These are phyloP conservation scores for Pisolithus microcarpus DNA, from an alignment of 768 basidiomycete genomes.

Conservation along the genomic window DNA sequence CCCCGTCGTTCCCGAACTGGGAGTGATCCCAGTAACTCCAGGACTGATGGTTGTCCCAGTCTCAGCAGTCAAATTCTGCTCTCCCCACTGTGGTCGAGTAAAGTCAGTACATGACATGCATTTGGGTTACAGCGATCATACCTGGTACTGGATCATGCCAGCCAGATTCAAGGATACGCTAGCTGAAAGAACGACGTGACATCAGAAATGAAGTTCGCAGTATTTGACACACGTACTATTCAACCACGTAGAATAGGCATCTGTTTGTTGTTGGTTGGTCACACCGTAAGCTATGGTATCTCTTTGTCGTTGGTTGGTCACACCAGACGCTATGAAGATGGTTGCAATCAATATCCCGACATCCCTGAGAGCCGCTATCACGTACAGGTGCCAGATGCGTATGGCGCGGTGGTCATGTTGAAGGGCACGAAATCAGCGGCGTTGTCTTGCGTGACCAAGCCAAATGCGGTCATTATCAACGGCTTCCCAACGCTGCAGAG, in stretches of 20 bases:
- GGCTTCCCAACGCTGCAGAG: constrained; percentile 48
- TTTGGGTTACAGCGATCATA: neutral
- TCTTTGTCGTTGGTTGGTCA: constrained; percentile 46
- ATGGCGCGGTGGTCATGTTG: constrained; percentile 42
- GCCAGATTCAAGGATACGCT: constrained; percentile 32
- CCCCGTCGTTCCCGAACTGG: constrained; percentile 27
- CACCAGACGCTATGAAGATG: constrained; percentile 32
- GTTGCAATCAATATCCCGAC: neutral
- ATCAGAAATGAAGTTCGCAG: constrained; percentile 2
- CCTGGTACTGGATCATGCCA: constrained; percentile 25
- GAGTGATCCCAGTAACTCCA: constrained; percentile 20
- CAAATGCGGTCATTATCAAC: constrained; percentile 45
- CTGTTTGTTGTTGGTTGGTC: constrained; percentile 44
- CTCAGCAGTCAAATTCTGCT: constrained; percentile 40
- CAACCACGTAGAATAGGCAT: constrained; percentile 51
- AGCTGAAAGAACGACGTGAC: constrained; percentile 21
- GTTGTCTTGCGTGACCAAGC: constrained; percentile 54
- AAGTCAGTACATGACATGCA: constrained; percentile 6
- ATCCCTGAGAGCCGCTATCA: neutral
- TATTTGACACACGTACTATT: constrained; percentile 28
- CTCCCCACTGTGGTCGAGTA: constrained; percentile 41
- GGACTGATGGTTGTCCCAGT: constrained; percentile 40
- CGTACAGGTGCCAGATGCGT: constrained; percentile 11
- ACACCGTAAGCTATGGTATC: constrained; percentile 40
- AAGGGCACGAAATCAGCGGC: constrained; percentile 54